Conservation (phyloP, 1,284 basidiomycete genomes). For the Ganoderma leucocontextum region DNA sequence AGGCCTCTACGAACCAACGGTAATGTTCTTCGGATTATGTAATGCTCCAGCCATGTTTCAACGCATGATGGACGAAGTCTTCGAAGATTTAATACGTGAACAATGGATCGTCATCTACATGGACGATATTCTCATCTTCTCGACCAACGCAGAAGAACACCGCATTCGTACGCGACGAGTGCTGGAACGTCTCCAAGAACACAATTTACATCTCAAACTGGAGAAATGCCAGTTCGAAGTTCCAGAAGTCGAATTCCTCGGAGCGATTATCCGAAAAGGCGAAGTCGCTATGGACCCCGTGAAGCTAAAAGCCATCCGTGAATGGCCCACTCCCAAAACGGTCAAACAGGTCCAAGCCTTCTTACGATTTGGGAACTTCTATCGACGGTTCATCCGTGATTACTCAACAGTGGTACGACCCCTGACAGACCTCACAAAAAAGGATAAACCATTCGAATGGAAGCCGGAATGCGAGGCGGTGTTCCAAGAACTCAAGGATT, state of each 20-base stretch:
- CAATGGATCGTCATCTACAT: slow-evolving; percentile 8
- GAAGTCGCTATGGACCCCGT: slow-evolving; percentile 46
- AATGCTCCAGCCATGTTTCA: slow-evolving; percentile 15
- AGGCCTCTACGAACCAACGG: slow-evolving; percentile 12
- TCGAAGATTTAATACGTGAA: not conserved
- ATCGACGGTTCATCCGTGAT: slow-evolving; percentile 49
- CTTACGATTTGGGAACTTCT: slow-evolving; percentile 54
- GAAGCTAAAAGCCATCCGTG: slow-evolving; percentile 46
- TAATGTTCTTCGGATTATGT: slow-evolving; percentile 18
- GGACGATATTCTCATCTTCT: slow-evolving; percentile 17
- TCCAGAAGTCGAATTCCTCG: slow-evolving; percentile 45
- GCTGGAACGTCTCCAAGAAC: not conserved
- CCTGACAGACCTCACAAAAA: slow-evolving; percentile 37
- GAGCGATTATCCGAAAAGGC: slow-evolving; percentile 43
- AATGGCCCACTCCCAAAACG: slow-evolving; percentile 46
- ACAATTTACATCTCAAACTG: not conserved
- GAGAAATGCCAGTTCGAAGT: slow-evolving; percentile 38
- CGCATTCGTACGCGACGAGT: not conserved
- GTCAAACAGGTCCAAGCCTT: slow-evolving; percentile 45
- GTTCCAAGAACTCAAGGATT: slow-evolving; percentile 41
- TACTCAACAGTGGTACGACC: slow-evolving; percentile 33
- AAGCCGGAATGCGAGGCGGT: slow-evolving; percentile 27
- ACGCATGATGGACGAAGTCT: slow-evolving; percentile 14
- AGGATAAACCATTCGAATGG: slow-evolving; percentile 37
- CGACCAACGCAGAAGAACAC: not conserved